Percentiles rank a stretch among this genome's conserved stretches.
phyloP scores from a whole-genome alignment of 2,329 filamentous ascomycete species.

The Ascosphaera aggregata region DNA sequence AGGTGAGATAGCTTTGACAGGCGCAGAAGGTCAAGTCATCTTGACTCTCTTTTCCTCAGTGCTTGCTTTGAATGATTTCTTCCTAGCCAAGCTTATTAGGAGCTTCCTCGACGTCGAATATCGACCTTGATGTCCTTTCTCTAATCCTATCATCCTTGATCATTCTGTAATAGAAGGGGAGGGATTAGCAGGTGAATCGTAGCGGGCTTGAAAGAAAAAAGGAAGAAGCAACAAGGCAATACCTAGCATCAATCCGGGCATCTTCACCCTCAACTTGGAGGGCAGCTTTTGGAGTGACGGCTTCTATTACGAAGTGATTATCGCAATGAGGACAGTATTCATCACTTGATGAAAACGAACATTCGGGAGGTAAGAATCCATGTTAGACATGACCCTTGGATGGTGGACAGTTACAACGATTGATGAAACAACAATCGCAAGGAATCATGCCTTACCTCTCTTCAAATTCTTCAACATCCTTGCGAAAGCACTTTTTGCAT shows the following conservation, averaged over 20 bases:
- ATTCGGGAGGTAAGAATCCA: too few relatives aligned
- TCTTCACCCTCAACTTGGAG: conserved; percentile 84
- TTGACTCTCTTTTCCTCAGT: too few relatives aligned
- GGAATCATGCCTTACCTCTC: too few relatives aligned
- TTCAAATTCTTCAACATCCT: conserved; percentile 77
- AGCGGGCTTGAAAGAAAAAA: neutral
- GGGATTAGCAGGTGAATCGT: too few relatives aligned
- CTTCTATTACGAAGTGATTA: conserved; percentile 92
- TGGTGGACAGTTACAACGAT: too few relatives aligned
- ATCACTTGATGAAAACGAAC: conserved; percentile 30
- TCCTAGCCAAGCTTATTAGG: conserved; percentile 54
- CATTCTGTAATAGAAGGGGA: conserved; percentile 44
- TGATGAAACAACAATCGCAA: conserved; percentile 3
- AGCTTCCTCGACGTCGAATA: conserved; percentile 54
- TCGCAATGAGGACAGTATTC: conserved; percentile 99
- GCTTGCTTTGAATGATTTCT: too few relatives aligned
- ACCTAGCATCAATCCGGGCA: conserved; percentile 54
- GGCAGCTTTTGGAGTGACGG: conserved; percentile 57
- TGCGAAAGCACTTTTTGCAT: conserved; percentile 95
- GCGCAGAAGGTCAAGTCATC: too few relatives aligned
- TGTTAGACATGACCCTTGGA: too few relatives aligned
- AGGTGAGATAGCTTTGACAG: too few relatives aligned
- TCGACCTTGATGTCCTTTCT: conserved; percentile 34
- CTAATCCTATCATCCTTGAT: conserved; percentile 69
- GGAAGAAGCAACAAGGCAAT: conserved; percentile 6